Evolutionary conservation across 208 protist species (phyloP).

Genomic region (Acanthamoeba healyi): DNA sequence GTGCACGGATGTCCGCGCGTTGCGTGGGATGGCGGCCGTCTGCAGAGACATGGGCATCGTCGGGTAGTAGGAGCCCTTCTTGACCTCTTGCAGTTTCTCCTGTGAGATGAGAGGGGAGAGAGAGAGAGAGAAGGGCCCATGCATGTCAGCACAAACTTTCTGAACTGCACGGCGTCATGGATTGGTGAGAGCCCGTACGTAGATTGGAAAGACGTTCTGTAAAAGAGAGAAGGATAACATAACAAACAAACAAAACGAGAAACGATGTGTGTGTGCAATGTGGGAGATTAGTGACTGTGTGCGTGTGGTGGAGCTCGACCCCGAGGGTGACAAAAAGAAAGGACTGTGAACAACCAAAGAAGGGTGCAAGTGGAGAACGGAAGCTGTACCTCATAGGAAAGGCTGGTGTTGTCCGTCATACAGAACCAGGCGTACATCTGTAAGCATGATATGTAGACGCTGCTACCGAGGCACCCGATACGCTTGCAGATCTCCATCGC

Average conservation of each 20-base stretch:
- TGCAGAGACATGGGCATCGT: conserved; percentile 31
- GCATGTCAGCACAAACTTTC: neutral
- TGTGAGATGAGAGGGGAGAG: neutral
- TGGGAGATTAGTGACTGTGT: neutral
- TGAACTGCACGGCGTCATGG: neutral
- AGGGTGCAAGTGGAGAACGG: neutral
- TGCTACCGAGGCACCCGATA: conserved; percentile 28
- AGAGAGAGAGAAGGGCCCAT: no score
- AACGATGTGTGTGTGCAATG: neutral
- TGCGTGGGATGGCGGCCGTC: neutral
- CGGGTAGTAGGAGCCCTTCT: conserved; percentile 29
- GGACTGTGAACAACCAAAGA: no score
- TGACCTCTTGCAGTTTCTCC: conserved; percentile 47
- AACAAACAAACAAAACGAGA: neutral
- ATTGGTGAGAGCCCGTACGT: neutral
- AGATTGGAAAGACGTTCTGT: neutral
- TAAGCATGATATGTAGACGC: conserved; percentile 56
- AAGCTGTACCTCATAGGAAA: conserved; percentile 3
- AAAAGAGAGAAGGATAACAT: no score
- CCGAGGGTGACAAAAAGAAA: neutral
- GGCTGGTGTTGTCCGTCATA: conserved; percentile 36
- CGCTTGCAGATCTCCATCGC: conserved; percentile 64
- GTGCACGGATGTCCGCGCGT: conserved; percentile 39
- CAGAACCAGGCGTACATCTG: conserved; percentile 68
- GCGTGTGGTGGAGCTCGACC: no score